Percentiles rank a stretch among this genome's conserved stretches.
phyloP scores from a whole-genome alignment of 1,139 yeast genomes.

The Magnusiomyces sp. region DNA sequence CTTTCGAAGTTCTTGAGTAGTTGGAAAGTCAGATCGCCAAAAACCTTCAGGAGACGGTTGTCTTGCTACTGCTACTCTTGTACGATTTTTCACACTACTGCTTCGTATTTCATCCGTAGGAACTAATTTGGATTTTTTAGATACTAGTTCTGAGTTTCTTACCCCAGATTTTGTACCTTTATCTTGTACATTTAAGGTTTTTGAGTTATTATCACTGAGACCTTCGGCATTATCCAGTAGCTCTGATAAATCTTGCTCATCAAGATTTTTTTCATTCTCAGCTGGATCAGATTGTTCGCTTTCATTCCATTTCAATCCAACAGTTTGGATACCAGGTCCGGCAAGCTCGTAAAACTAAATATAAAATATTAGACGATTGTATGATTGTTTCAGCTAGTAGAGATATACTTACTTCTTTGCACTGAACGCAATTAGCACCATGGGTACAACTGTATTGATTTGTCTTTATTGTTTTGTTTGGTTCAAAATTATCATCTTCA shows the following conservation, averaged over 20 bases:
- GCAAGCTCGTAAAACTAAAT: slow-evolving; percentile 2
- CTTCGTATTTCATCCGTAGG: too few relatives aligned
- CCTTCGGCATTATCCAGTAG: neutral
- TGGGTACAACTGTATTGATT: neutral
- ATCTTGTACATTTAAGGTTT: neutral
- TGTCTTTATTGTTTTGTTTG: neutral
- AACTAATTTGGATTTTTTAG: neutral
- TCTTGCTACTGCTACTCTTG: neutral
- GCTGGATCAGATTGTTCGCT: neutral
- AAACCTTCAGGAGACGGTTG: slow-evolving; percentile 28
- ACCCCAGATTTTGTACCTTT: neutral
- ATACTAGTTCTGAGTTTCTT: neutral
- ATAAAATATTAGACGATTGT: neutral
- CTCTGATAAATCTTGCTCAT: neutral
- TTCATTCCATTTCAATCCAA: neutral
- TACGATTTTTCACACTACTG: neutral
- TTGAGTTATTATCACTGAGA: neutral
- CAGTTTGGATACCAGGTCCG: neutral
- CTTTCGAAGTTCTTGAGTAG: slow-evolving; percentile 24
- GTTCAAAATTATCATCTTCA: neutral
- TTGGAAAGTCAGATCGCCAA: slow-evolving; percentile 29
- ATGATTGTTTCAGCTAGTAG: neutral
- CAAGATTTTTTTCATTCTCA: too few relatives aligned
- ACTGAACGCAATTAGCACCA: neutral
- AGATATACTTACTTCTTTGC: neutral